Conservation (phyloP, 169 alveolate genomes). For the Plasmodium berghei region DNA sequence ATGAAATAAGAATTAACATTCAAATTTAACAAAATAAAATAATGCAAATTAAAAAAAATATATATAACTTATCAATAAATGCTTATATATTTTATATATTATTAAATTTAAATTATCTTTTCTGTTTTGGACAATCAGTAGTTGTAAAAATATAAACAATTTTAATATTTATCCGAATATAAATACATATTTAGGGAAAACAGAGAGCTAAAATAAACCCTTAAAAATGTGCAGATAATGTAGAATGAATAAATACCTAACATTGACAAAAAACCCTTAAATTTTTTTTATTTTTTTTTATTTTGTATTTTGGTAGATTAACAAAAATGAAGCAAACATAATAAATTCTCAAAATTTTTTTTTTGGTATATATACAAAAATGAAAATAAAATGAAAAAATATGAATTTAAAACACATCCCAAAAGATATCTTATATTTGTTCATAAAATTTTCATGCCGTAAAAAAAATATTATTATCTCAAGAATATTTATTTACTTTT, state of each 20-base stretch:
- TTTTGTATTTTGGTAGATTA: conserved; percentile 11
- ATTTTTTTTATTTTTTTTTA: background rate
- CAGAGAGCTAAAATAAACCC: background rate
- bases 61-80: conserved; percentile 61
- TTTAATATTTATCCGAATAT: background rate
- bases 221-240: background rate
- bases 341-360: conserved; percentile 33
- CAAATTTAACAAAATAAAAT: conserved; percentile 27
- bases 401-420: background rate
- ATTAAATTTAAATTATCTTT: conserved; percentile 35
- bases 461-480: background rate
- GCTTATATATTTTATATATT: conserved; percentile 49
- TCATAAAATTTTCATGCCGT: background rate
- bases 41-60: conserved; percentile 66
- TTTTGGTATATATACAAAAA: conserved; percentile 31
- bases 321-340: conserved; percentile 51
- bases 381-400: background rate
- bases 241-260: background rate
- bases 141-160: conserved; percentile 18
- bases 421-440: background rate
- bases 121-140: conserved; percentile 35
- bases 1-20: conserved; percentile 12
- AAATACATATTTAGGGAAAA: background rate
- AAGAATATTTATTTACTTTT: background rate
- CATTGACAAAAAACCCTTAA: background rate